Percentiles rank a stretch among this genome's conserved stretches.
Evolutionary conservation across 176 grass and related monocot genomes (phyloP).

Genomic region (Saccharum spontaneum): DNA sequence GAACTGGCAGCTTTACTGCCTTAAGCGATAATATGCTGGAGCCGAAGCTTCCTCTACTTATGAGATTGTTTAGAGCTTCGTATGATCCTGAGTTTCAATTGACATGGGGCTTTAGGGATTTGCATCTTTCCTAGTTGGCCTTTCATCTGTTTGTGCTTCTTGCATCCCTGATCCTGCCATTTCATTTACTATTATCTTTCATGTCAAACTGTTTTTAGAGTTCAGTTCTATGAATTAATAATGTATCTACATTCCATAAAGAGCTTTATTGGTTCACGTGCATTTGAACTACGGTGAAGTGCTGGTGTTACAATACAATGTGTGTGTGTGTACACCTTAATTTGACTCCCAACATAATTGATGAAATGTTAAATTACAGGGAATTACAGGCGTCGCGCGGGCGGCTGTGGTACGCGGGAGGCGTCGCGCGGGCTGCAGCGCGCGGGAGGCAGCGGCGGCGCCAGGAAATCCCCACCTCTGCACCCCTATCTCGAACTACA

Average conservation of each 20-base stretch:
- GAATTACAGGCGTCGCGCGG: neutral
- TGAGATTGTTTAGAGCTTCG: too few species aligned
- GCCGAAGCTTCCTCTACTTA: too few species aligned
- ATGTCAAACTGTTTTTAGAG: neutral
- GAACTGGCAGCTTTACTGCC: too few species aligned
- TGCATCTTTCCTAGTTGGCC: neutral
- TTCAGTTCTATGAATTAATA: neutral
- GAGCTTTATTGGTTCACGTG: neutral
- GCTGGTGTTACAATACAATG: neutral
- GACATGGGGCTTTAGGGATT: neutral
- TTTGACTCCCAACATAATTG: neutral
- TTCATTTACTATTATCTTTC: constrained; percentile 3
- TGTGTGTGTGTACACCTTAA: neutral
- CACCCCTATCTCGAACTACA: too few species aligned
- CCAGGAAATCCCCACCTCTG: too few species aligned
- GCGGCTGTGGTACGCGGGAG: too few species aligned
- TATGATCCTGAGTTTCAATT: neutral
- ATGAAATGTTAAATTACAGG: neutral
- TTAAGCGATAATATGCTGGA: too few species aligned
- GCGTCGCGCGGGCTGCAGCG: too few species aligned
- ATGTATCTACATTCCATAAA: neutral
- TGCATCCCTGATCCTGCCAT: neutral
- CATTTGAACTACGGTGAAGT: constrained; percentile 4
- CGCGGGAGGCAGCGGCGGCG: too few species aligned
- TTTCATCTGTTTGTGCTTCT: constrained; percentile 1